A percentile compares a stretch with the other conserved stretches of the same genome.
phyloP scores from a whole-genome alignment of 176 grass and related monocot genomes.

The Alopecurus myosuroides region DNA sequence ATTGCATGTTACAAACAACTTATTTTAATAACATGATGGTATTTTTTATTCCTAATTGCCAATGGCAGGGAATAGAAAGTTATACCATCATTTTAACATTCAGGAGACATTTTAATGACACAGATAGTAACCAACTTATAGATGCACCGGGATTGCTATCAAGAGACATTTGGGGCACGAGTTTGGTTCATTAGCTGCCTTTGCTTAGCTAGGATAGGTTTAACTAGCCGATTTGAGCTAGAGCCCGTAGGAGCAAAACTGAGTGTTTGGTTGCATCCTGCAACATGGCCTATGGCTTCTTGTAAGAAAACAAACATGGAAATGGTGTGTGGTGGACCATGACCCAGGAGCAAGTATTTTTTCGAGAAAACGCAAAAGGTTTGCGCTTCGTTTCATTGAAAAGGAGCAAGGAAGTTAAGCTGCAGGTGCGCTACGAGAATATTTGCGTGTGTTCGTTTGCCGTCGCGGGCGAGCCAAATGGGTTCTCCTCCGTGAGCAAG shows the following conservation, averaged over 20 bases:
- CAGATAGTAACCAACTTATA: constrained; percentile 5
- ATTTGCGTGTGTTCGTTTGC: background rate
- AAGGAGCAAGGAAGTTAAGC: background rate
- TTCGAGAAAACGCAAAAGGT: too few relatives aligned
- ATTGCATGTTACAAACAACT: constrained; percentile 6
- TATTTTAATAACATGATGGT: too few relatives aligned
- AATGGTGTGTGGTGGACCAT: background rate
- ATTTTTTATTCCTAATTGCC: too few relatives aligned
- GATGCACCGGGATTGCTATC: background rate
- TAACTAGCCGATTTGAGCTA: background rate
- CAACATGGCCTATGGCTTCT: background rate
- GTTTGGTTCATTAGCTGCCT: background rate
- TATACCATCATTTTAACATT: too few relatives aligned
- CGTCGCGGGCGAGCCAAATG: background rate
- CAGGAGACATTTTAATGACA: too few relatives aligned
- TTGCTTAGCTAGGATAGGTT: background rate
- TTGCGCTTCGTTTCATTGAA: too few relatives aligned
- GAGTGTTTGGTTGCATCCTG: background rate
- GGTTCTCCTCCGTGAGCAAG: background rate
- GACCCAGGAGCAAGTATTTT: too few relatives aligned
- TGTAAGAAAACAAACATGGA: background rate
- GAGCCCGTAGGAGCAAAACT: background rate
- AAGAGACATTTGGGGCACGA: background rate
- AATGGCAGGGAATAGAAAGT: too few relatives aligned
- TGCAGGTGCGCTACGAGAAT: background rate